Base-by-base conservation (phyloP, 129 eudicot species). In the Saussurea involucrata region DNA sequence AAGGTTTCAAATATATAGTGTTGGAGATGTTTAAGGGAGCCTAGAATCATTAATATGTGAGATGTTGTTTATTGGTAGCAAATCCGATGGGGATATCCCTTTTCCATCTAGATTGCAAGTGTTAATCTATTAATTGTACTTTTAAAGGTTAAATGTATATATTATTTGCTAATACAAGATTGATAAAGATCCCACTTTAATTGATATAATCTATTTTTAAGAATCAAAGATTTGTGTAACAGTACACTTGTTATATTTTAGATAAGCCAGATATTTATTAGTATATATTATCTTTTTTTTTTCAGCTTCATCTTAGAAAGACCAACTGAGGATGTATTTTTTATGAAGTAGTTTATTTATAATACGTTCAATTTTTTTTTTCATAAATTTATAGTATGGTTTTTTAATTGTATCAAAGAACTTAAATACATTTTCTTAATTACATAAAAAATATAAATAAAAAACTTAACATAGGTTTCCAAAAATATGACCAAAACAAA, bases 101-200 rank as follows among this genome's bases (percentile, higher is more conserved):
- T 67, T 74, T 66, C 25, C 75, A 80, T n/a, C 36, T 18, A 24
- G 55, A 66, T 73, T 53, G 37, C 79, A 80, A 66, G 24, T 65
- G 22, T n/a, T 63, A 63, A 72, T 64, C 29, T 65, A 15, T 31
- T n/a, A n/a, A 53, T 18, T 27, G 24, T 12, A 27, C 32, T 32
- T 15, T 28, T 21, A 60, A 60, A 60, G 27, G 65, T 21, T 60
- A 60, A 21, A 60, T 22, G 27, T 22, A 60, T 22, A 15, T 22
- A 58, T 21, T 58, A 58, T 18, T 58, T 49, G 4, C 0, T 49
- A 17, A 17, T 49, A 53, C 61, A 53, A 53, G 61, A 53, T 17
- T 53, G 9, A 53, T 53, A 53, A 53, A n/a, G 22, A 53, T 5
- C n/a, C 61, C 21, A 53, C 22, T 18, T 53, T 53, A 53, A 17